These are phyloP conservation scores for Tetrahymena elliotti DNA, from an alignment of 73 alveolate species.

Conservation along the genomic window DNA sequence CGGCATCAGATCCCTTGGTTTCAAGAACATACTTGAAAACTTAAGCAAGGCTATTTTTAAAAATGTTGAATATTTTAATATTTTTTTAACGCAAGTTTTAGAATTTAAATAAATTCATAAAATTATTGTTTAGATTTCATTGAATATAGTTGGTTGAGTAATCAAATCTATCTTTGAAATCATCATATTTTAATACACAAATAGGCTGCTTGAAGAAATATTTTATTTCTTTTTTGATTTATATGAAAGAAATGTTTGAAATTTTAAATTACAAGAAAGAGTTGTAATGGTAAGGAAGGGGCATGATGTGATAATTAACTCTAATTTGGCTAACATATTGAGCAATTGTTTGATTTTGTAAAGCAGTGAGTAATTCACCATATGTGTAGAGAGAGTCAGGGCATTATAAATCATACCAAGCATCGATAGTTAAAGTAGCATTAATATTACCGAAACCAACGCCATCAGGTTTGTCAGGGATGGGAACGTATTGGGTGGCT, in stretches of 20 bases:
- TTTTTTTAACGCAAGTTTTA: too few relatives aligned
- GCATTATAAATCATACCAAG: slow-evolving; percentile 25
- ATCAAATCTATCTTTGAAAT: too few relatives aligned
- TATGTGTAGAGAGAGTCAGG: slow-evolving; percentile 16
- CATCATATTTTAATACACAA: too few relatives aligned
- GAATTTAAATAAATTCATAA: not conserved
- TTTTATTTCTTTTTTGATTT: not conserved
- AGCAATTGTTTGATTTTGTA: not conserved
- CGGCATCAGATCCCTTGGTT: not conserved
- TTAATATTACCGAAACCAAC: not conserved
- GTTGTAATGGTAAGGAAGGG: not conserved
- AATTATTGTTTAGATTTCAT: too few relatives aligned
- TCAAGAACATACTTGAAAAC: not conserved
- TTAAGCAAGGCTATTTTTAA: not conserved
- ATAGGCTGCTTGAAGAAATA: not conserved
- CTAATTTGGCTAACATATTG: not conserved
- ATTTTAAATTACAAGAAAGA: not conserved
- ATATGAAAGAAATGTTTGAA: not conserved
- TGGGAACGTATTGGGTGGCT: slow-evolving; percentile 31
- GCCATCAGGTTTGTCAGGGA: slow-evolving; percentile 32
- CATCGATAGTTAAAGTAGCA: slow-evolving; percentile 12
- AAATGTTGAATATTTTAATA: too few relatives aligned
- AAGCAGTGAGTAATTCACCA: not conserved
- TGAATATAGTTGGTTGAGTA: too few relatives aligned
- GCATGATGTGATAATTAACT: not conserved